Percentiles rank a stretch among this genome's conserved stretches.
Conservation (phyloP, 2,329 filamentous ascomycete species). For the Trichophaea hybrida region DNA sequence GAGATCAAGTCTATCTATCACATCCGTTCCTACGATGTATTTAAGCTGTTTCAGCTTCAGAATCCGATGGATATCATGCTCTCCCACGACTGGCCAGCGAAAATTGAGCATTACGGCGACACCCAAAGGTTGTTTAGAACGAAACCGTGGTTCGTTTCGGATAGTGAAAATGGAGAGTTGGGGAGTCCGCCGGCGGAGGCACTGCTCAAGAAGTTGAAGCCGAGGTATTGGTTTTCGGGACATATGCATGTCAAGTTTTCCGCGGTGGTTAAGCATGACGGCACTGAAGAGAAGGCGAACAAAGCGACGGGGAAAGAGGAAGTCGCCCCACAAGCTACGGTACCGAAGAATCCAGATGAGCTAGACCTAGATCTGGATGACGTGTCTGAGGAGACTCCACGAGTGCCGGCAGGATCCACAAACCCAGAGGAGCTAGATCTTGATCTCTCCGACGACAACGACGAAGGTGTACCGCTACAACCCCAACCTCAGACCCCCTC, state of each 20-base stretch:
- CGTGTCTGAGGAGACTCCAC: slow-evolving; percentile 1
- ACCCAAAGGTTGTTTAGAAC: slow-evolving; percentile 49
- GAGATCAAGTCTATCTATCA: slow-evolving; percentile 80
- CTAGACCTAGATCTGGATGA: slow-evolving; percentile 53
- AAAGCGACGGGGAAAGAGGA: slow-evolving; percentile 31
- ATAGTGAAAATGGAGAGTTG: slow-evolving; percentile 59
- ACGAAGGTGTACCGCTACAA: slow-evolving; percentile 14
- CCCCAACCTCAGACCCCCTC: slow-evolving; percentile 28
- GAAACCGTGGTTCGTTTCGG: slow-evolving; percentile 61
- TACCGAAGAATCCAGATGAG: slow-evolving; percentile 48
- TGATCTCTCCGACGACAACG: slow-evolving; percentile 44
- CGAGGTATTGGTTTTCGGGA: slow-evolving; percentile 81
- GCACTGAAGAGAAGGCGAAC: slow-evolving; percentile 34
- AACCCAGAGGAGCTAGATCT: slow-evolving; percentile 61
- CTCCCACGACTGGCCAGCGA: slow-evolving; percentile 90
- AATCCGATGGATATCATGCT: slow-evolving; percentile 82
- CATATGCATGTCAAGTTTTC: slow-evolving; percentile 83
- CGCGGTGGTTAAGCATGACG: slow-evolving; percentile 45
- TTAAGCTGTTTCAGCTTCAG: slow-evolving; percentile 71
- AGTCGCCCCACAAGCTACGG: slow-evolving; percentile 24
- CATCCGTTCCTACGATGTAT: slow-evolving; percentile 74
- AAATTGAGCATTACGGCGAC: slow-evolving; percentile 67
- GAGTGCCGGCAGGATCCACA: slow-evolving; percentile 27
- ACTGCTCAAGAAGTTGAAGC: slow-evolving; percentile 67
- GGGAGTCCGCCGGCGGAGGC: slow-evolving; percentile 68